Evolutionary conservation across 2,329 filamentous ascomycete species (phyloP), one percentile per base, ranked within the genome.

Genomic region (Penicillium occitanis): DNA sequence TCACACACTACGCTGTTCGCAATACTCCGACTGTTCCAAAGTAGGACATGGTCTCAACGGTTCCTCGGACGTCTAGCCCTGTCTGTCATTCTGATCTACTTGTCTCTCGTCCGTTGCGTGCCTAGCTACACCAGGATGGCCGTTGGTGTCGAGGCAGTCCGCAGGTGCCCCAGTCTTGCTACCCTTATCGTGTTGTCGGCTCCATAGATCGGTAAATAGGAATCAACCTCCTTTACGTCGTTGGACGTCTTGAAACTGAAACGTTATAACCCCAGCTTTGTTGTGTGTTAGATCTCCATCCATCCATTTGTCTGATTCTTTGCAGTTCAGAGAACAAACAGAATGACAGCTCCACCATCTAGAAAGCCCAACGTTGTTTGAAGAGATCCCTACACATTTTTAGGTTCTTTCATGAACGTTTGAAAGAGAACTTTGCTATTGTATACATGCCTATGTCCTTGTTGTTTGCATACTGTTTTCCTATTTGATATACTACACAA

Each of bases 301-400:
- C 42, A 11, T n/a, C 48, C 42, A 6, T n/a, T 58, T 25, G 19
- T 25, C 35, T 28, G 13, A 5, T 48, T 44, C 35, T 48, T 55
- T 55, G 35, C 7, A 22, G 30, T 6, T 46, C 40, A 55, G 50
- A 51, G 44, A 40, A 64, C 62, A 64, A 64, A 64, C 62, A 64
- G 51, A 64, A 64, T 64, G 62, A 58, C 62, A 48, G 51, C 51
- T 64, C 62, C 62, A 48, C 51, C 40, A 64, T 28, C 13, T 60
- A 46, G 40, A 30, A 60, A 28, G 57, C 14, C 7, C 6, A 33
- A 30, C 25, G 2, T 60, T 60, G 35, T 37, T 42, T 42, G 57
- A 46, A 42, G 37, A 40, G 37, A 60, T 60, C 37, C 25, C 33
- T 46, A 30, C 17, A 40, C 5, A 46, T 40, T 17, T 44, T 28